phyloP scores from a whole-genome alignment of 352 stramenopile species.

The Globisporangium cederbergense region DNA sequence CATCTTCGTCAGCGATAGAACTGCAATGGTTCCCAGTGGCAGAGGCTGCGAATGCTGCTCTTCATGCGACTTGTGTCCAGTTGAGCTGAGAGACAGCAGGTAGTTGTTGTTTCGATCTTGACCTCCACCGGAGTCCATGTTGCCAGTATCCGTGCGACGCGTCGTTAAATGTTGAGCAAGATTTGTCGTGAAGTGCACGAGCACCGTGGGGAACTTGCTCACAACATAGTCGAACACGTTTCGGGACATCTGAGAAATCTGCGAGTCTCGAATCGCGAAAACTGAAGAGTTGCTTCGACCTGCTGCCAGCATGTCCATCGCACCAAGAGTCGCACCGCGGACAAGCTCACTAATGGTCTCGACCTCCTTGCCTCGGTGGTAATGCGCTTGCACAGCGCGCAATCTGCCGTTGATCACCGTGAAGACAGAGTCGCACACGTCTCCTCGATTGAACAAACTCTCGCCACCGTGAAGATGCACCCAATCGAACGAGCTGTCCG shows the following conservation, averaged over 20 bases:
- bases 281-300: slow-evolving; percentile 75
- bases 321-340: slow-evolving; percentile 73
- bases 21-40: slow-evolving; percentile 66
- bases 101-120: slow-evolving; percentile 41
- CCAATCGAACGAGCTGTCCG: slow-evolving; percentile 82
- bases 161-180: slow-evolving; percentile 58
- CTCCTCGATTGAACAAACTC: slow-evolving; percentile 72
- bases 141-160: slow-evolving; percentile 31
- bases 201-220: slow-evolving; percentile 52
- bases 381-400: slow-evolving; percentile 68
- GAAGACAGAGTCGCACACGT: slow-evolving; percentile 77
- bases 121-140: slow-evolving; percentile 27
- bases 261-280: slow-evolving; percentile 82
- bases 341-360: slow-evolving; percentile 80
- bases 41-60: slow-evolving; percentile 28
- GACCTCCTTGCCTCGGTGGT: slow-evolving; percentile 50
- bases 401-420: slow-evolving; percentile 78
- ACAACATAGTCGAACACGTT: slow-evolving; percentile 87
- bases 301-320: slow-evolving; percentile 79
- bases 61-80: slow-evolving; percentile 18
- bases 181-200: slow-evolving; percentile 82
- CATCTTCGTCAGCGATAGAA: slow-evolving; percentile 76
- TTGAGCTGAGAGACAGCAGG: slow-evolving; percentile 55
- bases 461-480: slow-evolving; percentile 81
- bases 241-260: slow-evolving; percentile 85